phyloP scores from a whole-genome alignment of 768 basidiomycete species.

The Cubamyces sp. region DNA sequence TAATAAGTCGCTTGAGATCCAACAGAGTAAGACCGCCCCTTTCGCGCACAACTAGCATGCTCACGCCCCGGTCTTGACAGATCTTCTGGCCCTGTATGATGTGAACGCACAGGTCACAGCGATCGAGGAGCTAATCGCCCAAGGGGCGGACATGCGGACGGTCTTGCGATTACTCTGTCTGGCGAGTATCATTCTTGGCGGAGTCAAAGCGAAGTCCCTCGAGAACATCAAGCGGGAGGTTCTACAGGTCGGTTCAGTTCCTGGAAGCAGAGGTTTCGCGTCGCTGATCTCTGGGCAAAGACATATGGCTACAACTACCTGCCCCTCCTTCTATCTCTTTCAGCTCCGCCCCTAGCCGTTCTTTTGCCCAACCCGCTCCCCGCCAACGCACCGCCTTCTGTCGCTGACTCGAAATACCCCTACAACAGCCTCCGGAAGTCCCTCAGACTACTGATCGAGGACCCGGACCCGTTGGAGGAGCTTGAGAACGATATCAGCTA shows the following conservation, averaged over 20 bases:
- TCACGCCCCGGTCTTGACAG: conserved; percentile 43
- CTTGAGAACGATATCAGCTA: conserved; percentile 94
- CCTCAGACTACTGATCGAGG: conserved; percentile 91
- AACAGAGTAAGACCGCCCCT: conserved; percentile 72
- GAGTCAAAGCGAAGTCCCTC: conserved; percentile 83
- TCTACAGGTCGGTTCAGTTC: conserved; percentile 58
- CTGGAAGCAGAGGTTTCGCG: neutral
- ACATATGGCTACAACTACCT: conserved; percentile 78
- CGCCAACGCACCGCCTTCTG: conserved; percentile 44
- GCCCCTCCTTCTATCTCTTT: conserved; percentile 67
- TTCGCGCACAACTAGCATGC: neutral
- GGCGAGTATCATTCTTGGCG: conserved; percentile 80
- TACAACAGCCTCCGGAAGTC: conserved; percentile 78
- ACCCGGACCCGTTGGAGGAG: conserved; percentile 76
- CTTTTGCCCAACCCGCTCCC: conserved; percentile 73
- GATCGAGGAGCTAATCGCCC: conserved; percentile 90
- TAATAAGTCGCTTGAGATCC: conserved; percentile 90
- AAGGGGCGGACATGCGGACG: conserved; percentile 79
- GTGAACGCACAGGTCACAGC: conserved; percentile 75
- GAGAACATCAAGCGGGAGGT: conserved; percentile 92
- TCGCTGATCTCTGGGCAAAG: conserved; percentile 45
- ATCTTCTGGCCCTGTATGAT: conserved; percentile 94
- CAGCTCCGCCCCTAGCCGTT: conserved; percentile 67
- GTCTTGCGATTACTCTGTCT: conserved; percentile 85
- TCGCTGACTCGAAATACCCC: conserved; percentile 62